A percentile compares a stretch with the other conserved stretches of the same genome.
Conservation (phyloP, 2,329 filamentous ascomycete genomes). For the Diaporthe sp. region DNA sequence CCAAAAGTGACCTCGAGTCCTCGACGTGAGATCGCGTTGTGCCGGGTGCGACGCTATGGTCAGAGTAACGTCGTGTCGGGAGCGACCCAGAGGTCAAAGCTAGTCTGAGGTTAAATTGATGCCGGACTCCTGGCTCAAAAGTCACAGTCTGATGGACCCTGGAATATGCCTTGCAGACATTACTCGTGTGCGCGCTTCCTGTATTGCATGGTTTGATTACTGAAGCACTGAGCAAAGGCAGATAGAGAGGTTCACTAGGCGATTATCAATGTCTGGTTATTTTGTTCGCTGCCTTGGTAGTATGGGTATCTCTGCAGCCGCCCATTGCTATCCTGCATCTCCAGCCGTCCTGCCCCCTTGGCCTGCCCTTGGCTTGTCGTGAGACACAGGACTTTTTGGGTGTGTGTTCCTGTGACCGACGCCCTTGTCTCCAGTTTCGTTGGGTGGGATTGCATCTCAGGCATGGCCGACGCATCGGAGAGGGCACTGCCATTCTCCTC, state of each 20-base stretch:
- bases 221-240: background rate
- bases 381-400: background rate
- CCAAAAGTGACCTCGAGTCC: background rate
- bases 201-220: background rate
- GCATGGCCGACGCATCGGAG: background rate
- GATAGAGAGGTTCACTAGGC: background rate
- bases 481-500: background rate
- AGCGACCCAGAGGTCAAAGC: conserved; percentile 14
- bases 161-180: background rate
- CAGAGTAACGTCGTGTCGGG: conserved; percentile 19
- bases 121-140: background rate
- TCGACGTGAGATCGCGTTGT: background rate
- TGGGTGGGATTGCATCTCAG: background rate
- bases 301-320: background rate
- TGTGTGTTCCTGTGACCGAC: background rate
- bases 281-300: background rate
- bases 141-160: background rate
- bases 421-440: background rate
- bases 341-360: background rate
- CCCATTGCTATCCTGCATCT: background rate
- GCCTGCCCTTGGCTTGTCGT: background rate
- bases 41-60: background rate
- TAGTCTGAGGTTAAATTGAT: conserved; percentile 20
- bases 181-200: background rate
- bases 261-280: background rate